A percentile compares a stretch with the other conserved stretches of the same genome.
Conservation (phyloP, 2,329 filamentous ascomycete genomes). For the Diatrype stigma region DNA sequence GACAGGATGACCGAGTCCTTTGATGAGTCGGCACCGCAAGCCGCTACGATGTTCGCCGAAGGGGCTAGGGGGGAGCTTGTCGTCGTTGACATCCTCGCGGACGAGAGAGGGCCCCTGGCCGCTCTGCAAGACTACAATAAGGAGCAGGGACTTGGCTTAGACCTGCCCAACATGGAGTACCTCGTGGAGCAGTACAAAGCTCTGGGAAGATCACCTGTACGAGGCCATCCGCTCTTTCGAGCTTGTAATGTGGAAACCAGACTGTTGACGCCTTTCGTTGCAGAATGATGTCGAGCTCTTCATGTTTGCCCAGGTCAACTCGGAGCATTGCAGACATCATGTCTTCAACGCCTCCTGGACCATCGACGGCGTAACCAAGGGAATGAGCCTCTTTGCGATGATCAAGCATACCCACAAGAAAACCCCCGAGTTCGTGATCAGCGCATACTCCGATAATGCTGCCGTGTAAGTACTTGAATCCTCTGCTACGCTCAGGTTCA, state of each 20-base stretch:
- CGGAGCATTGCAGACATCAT: constrained; percentile 61
- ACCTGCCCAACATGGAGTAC: constrained; percentile 87
- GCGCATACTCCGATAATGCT: constrained; percentile 95
- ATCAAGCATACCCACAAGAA: constrained; percentile 91
- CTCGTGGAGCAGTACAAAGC: constrained; percentile 78
- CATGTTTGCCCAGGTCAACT: constrained; percentile 99
- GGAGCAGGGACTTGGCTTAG: constrained; percentile 78
- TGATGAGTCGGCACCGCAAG: constrained; percentile 60
- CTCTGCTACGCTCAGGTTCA: background rate
- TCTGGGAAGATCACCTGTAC: constrained; percentile 54
- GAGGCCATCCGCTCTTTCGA: constrained; percentile 24
- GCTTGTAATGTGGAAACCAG: constrained; percentile 42
- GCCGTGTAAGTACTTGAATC: constrained; percentile 65
- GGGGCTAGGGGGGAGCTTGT: constrained; percentile 58
- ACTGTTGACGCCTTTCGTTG: background rate
- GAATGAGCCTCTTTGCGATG: constrained; percentile 86
- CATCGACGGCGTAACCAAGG: constrained; percentile 79
- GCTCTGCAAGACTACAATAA: constrained; percentile 80
- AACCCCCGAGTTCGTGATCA: constrained; percentile 78
- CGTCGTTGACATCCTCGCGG: constrained; percentile 69
- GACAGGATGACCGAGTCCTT: constrained; percentile 96
- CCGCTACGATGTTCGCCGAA: constrained; percentile 76
- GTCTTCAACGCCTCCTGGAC: constrained; percentile 94
- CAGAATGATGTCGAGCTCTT: constrained; percentile 93
- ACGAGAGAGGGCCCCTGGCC: constrained; percentile 60